Evolutionary conservation across 768 basidiomycete genomes (phyloP).

Genomic region (Lyophyllum shimeji): DNA sequence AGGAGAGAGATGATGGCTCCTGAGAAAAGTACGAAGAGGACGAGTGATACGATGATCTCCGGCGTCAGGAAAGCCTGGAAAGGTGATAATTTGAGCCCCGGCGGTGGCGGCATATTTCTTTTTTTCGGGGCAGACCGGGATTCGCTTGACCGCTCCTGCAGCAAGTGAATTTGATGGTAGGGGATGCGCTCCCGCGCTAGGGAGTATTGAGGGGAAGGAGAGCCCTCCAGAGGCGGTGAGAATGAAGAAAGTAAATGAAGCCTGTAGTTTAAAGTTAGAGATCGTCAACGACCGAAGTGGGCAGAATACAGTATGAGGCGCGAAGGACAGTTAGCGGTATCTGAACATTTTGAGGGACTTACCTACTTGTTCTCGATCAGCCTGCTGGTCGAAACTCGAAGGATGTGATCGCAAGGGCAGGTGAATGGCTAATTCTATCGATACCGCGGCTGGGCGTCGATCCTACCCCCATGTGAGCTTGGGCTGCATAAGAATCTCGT

Average conservation of each 20-base stretch:
- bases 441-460: background rate
- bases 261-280: constrained; percentile 2
- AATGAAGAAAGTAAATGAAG: background rate
- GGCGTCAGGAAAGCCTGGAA: constrained; percentile 10
- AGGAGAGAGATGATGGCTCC: constrained; percentile 14
- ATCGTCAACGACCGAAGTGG: background rate
- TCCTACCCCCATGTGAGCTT: background rate
- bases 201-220: background rate
- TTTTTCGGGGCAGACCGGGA: too few relatives aligned
- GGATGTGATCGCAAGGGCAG: background rate
- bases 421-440: background rate
- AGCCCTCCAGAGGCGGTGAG: constrained; percentile 7
- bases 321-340: background rate
- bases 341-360: background rate
- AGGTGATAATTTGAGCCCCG: too few relatives aligned
- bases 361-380: background rate
- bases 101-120: background rate
- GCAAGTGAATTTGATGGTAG: background rate
- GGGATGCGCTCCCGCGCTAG: constrained; percentile 2
- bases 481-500: background rate
- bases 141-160: background rate
- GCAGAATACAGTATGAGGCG: too few relatives aligned
- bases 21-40: constrained; percentile 19
- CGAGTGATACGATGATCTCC: constrained; percentile 17
- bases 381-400: background rate